Evolutionary conservation across 208 protist species (phyloP), one percentile per base, ranked within the genome.

Genomic region (Porcisia deanei): DNA sequence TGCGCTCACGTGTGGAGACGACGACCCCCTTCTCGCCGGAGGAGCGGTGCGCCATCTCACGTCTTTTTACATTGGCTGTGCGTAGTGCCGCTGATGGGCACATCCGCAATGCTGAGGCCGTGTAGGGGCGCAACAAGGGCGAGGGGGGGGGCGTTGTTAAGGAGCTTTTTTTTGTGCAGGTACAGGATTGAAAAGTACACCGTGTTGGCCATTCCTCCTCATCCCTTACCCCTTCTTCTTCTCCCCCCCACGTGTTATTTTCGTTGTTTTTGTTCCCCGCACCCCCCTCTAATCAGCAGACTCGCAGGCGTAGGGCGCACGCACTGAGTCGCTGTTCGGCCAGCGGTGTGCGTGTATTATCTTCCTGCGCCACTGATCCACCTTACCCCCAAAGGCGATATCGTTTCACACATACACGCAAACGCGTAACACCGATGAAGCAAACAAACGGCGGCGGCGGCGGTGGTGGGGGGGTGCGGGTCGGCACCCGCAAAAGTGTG

Each of bases 1-100:
- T 81, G 53, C 77, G 71, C 30, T 73, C 71, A 43, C 77, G 77
- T 5, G 60, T 81, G 1, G 52, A 41, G 43, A 16, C 30, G 9
- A 18, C 67, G 45, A 49, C n/a, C 2, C 77, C 77, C 3, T 81
- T 81, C 49, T 68, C 71, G 1, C 39, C 22, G 10, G 41, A 41
- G 34, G 77, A 81, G 53, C 71, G 71, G 14, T 6, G 9, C 0
- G 71, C 49, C n/a, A 66, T 81, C 12, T 37, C 64, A 3, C 66
- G 57, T 30, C 66, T 81, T 10, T 34, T 81, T 39, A 59, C 8
- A 3, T 22, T 81, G 65, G 37, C 71, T 18, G 65, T 81, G 18
- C 64, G 55, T 7, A 45, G 52, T 18, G 34, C 74, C 7, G 9
- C 39, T 3, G 77, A 76, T 12, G 77, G 52, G 14, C 45, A 25